phyloP scores from a whole-genome alignment of 2,329 filamentous ascomycete species.

The Epichloe elymi region DNA sequence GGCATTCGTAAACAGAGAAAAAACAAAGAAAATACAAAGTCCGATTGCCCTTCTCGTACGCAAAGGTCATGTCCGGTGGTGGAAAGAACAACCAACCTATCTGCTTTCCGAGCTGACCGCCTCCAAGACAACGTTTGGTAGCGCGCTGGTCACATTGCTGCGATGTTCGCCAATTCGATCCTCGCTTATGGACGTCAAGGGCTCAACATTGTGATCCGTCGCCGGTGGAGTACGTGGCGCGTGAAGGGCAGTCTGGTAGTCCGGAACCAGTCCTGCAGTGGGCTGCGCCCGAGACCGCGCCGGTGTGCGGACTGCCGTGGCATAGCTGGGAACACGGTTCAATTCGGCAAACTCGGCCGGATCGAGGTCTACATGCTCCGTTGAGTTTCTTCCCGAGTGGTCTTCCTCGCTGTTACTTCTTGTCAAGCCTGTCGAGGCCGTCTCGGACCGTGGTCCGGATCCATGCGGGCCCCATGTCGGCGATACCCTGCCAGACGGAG shows the following conservation, averaged over 20 bases:
- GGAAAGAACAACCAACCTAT: background rate
- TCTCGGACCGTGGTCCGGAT: constrained; percentile 25
- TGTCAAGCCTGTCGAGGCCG: constrained; percentile 34
- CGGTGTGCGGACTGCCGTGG: constrained; percentile 56
- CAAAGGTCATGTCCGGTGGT: background rate
- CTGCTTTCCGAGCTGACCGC: background rate
- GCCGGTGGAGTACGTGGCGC: constrained; percentile 35
- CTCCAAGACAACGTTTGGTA: background rate
- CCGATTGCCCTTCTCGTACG: background rate
- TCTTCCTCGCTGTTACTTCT: constrained; percentile 40
- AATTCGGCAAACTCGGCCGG: constrained; percentile 51
- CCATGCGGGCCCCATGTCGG: constrained; percentile 26
- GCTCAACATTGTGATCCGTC: constrained; percentile 16
- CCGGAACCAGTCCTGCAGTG: constrained; percentile 42
- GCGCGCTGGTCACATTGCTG: background rate
- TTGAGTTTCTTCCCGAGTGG: constrained; percentile 38
- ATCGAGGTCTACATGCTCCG: constrained; percentile 42
- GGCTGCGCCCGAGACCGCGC: constrained; percentile 38
- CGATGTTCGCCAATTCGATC: constrained; percentile 13
- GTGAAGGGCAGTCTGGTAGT: constrained; percentile 51
- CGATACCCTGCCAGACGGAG: constrained; percentile 30
- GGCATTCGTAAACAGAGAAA: background rate
- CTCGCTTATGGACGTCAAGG: constrained; percentile 21
- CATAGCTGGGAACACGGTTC: constrained; percentile 65
- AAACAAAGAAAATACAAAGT: background rate